phyloP scores from a whole-genome alignment of 23 red algal species.

The Gracilaria gracilis region DNA sequence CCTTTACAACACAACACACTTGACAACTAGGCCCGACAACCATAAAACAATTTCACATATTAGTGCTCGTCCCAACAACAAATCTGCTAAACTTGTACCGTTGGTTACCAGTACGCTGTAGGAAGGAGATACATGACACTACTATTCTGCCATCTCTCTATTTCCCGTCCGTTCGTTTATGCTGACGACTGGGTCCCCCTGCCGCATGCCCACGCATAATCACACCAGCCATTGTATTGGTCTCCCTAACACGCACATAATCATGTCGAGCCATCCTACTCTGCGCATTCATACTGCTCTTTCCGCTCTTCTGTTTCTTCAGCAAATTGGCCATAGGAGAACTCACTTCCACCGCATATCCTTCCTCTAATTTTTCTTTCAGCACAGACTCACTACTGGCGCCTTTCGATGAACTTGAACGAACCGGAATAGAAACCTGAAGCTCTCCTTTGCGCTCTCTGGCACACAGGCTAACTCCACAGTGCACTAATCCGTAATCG shows the following conservation, averaged over 20 bases:
- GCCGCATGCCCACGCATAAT: not conserved
- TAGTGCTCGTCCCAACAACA: no score
- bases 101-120: no score
- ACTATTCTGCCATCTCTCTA: no score
- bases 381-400: conserved; percentile 6
- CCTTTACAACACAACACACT: no score
- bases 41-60: no score
- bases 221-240: not conserved
- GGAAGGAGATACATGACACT: no score
- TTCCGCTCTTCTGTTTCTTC: conserved; percentile 14
- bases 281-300: conserved; percentile 10
- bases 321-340: conserved; percentile 15
- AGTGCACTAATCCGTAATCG: conserved; percentile 27
- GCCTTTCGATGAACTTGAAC: not conserved
- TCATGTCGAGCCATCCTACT: not conserved
- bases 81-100: no score
- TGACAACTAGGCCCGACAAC: no score
- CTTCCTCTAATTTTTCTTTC: conserved; percentile 18
- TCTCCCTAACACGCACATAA: not conserved
- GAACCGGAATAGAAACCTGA: not conserved
- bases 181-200: not conserved
- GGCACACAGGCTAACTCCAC: not conserved
- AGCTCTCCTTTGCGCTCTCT: conserved; percentile 1
- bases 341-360: not conserved
- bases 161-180: not conserved